These are phyloP conservation scores for Thielaviopsis euricoi DNA, from an alignment of 2,329 filamentous ascomycete species.

Conservation along the genomic window DNA sequence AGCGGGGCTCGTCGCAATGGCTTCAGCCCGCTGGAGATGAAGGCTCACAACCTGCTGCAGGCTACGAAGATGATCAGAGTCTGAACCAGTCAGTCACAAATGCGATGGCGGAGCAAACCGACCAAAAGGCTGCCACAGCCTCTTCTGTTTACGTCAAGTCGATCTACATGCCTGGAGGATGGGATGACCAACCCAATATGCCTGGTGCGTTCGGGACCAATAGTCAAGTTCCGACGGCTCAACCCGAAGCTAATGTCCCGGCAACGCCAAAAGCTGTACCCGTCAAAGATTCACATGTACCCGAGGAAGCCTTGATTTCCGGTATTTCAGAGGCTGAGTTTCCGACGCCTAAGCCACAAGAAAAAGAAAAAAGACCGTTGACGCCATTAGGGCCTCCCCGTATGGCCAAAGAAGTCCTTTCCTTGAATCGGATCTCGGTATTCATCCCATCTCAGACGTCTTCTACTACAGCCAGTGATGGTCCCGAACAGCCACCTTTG, in stretches of 20 bases:
- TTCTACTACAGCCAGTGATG: not conserved
- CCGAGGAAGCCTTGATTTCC: not conserved
- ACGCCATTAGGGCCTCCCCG: conserved; percentile 2
- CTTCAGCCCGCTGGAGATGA: conserved; percentile 13
- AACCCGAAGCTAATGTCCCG: not conserved
- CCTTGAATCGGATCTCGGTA: conserved; percentile 7
- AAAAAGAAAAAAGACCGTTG: not conserved
- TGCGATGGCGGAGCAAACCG: not conserved
- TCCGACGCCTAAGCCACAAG: not conserved
- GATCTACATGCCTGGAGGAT: conserved; percentile 10
- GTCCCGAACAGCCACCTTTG: not conserved
- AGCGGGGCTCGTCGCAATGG: not conserved
- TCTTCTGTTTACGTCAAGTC: conserved; percentile 6
- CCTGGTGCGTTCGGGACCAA: not conserved
- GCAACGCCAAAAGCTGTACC: not conserved
- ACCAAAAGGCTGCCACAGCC: not conserved
- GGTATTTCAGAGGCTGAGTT: not conserved
- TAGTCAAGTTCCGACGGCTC: not conserved
- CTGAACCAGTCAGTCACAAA: not conserved
- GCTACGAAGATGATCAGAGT: not conserved
- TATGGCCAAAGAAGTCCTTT: conserved; percentile 10
- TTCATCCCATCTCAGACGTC: conserved; percentile 8
- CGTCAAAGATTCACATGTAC: not conserved
- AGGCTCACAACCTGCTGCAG: not conserved
- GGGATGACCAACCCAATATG: not conserved